These are phyloP conservation scores for Fusarium devonianum DNA, from an alignment of 2,329 filamentous ascomycete genomes.

Conservation along the genomic window DNA sequence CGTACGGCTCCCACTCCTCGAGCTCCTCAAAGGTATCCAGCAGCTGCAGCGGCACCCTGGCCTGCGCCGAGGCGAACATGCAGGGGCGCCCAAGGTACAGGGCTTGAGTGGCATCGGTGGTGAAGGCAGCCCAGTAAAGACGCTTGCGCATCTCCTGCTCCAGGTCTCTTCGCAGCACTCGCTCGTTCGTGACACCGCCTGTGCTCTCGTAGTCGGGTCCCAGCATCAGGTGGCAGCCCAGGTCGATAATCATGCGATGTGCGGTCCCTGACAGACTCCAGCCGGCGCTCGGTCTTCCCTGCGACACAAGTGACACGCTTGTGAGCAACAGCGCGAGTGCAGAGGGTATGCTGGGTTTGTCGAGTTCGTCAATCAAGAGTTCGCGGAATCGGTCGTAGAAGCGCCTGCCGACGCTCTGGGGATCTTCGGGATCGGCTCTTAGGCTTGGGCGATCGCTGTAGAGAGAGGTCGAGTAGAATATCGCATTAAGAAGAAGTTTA, in stretches of 20 bases:
- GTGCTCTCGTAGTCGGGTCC: slow-evolving; percentile 39
- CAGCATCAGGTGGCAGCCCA: slow-evolving; percentile 48
- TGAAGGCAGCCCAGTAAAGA: slow-evolving; percentile 47
- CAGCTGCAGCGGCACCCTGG: slow-evolving; percentile 43
- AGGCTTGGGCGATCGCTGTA: slow-evolving; percentile 49
- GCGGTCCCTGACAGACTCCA: slow-evolving; percentile 48
- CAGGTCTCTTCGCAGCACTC: slow-evolving; percentile 40
- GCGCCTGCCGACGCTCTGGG: slow-evolving; percentile 45
- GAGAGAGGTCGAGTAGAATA: slow-evolving; percentile 50
- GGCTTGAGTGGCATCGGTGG: slow-evolving; percentile 45
- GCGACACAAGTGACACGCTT: slow-evolving; percentile 44
- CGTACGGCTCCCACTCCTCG: slow-evolving; percentile 46
- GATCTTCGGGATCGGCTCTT: slow-evolving; percentile 44
- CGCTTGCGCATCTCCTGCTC: slow-evolving; percentile 47
- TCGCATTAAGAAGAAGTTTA: slow-evolving; percentile 50
- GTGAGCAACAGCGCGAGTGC: slow-evolving; percentile 46
- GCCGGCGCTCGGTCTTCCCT: slow-evolving; percentile 46
- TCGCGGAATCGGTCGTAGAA: slow-evolving; percentile 50
- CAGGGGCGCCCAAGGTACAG: slow-evolving; percentile 46
- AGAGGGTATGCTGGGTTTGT: slow-evolving; percentile 49
- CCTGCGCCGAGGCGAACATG: slow-evolving; percentile 45
- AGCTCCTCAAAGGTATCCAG: slow-evolving; percentile 47
- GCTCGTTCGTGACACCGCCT: slow-evolving; percentile 36
- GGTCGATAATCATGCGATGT: slow-evolving; percentile 50
- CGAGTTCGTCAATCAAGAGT: slow-evolving; percentile 45